phyloP scores from a whole-genome alignment of 148 eudicot species.

The Vaccinium macrocarpon region DNA sequence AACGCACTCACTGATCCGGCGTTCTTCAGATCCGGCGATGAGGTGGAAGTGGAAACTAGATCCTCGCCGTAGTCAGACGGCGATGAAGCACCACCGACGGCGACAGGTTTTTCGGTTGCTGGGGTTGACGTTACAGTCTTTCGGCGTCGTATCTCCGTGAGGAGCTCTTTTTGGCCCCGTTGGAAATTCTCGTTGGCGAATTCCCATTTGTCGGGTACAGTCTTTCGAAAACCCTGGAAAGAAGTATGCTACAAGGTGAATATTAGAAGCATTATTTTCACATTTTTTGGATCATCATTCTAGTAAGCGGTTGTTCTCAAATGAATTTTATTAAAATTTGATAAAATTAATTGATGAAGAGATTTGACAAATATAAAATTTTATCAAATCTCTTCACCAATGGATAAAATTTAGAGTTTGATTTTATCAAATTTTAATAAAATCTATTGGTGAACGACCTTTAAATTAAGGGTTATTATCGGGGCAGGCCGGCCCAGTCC shows the following conservation, averaged over 20 bases:
- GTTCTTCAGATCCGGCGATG: conserved; percentile 59
- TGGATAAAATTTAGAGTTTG: too few relatives aligned
- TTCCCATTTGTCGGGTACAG: conserved; percentile 92
- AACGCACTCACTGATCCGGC: conserved; percentile 24
- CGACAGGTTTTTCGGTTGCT: conserved; percentile 21
- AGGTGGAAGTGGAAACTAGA: conserved; percentile 63
- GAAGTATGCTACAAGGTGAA: not conserved
- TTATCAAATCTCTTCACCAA: too few relatives aligned
- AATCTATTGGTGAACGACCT: too few relatives aligned
- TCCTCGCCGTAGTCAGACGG: conserved; percentile 61
- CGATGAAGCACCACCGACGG: conserved; percentile 17
- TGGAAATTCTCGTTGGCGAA: conserved; percentile 82
- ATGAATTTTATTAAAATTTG: too few relatives aligned
- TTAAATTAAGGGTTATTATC: too few relatives aligned
- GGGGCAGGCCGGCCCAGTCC: too few relatives aligned
- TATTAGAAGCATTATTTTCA: not conserved
- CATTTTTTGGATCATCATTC: not conserved
- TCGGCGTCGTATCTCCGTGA: conserved; percentile 62
- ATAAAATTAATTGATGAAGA: too few relatives aligned
- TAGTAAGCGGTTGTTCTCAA: not conserved
- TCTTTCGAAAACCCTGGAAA: conserved; percentile 56
- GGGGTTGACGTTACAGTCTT: conserved; percentile 29
- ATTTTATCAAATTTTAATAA: too few relatives aligned
- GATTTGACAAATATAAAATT: too few relatives aligned
- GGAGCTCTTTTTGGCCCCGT: conserved; percentile 61